A percentile compares a stretch with the other conserved stretches of the same genome.
Conservation (phyloP, 2,329 filamentous ascomycete species). For the Pseudogymnoascus sp. region DNA sequence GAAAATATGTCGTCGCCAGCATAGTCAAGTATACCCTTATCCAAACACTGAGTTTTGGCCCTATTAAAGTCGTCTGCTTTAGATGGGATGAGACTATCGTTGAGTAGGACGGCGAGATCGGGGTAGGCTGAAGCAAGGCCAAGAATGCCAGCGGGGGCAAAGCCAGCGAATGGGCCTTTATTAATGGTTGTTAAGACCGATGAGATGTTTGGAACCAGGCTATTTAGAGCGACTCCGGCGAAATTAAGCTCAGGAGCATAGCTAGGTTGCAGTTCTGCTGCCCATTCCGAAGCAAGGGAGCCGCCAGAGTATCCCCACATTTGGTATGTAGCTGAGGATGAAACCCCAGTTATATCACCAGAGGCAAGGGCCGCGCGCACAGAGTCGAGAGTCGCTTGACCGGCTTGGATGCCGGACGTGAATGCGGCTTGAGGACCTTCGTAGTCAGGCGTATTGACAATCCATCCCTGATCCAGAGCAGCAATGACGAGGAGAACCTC, state of each 20-base stretch:
- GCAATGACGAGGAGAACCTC: conserved; percentile 3
- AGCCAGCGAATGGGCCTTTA: conserved; percentile 30
- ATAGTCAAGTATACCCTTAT: conserved; percentile 28
- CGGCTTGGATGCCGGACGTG: conserved; percentile 16
- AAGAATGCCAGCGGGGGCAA: conserved; percentile 15
- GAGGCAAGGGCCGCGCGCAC: conserved; percentile 19
- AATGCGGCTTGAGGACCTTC: conserved; percentile 20
- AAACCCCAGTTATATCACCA: not conserved
- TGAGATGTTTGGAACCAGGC: conserved; percentile 38
- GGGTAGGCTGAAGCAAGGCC: conserved; percentile 16
- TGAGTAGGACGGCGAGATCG: conserved; percentile 13
- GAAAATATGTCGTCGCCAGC: conserved; percentile 32
- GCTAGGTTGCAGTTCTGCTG: conserved; percentile 44
- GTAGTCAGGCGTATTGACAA: conserved; percentile 22
- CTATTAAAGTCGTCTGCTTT: conserved; percentile 33
- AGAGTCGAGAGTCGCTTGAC: conserved; percentile 21
- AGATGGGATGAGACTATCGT: conserved; percentile 26
- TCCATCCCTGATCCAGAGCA: conserved; percentile 17
- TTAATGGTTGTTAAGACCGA: conserved; percentile 33
- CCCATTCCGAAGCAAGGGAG: conserved; percentile 45
- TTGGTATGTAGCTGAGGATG: not conserved
- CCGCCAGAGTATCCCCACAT: conserved; percentile 55
- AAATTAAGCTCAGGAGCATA: conserved; percentile 50
- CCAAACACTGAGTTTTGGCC: conserved; percentile 24
- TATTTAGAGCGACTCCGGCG: conserved; percentile 44